Base-by-base conservation (phyloP, 371 early-diverging fungal species). In the Batkoa obscura region DNA sequence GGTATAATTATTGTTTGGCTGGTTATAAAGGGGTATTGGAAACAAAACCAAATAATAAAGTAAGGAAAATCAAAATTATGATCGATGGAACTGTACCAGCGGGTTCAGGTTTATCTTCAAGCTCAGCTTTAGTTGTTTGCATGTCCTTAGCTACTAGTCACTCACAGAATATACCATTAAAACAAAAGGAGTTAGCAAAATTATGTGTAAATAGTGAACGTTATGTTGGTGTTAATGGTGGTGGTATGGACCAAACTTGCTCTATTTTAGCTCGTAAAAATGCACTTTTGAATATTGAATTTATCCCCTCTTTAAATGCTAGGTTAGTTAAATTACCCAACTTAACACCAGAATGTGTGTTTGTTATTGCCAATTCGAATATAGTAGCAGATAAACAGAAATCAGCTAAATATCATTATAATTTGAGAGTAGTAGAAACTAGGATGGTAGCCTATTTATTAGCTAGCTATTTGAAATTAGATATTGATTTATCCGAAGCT, bases 361-460 rank as follows among this genome's bases (percentile, higher is more conserved):
- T 95, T 66, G 84, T 93, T 39, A 81, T 94, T 60, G 90, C 93
- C 53, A 84, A 95, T 68, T 84, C 92, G 0, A 67, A 88, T 46
- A 89, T 92, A 2, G 77, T 76, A 0, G 76, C 89, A 17, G 88
- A 95, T 62, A 95, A 95, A 69, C 79, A 80, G 50, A 81, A 81
- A 10, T 86, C 91, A 12, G 92, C 86, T 6, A 90, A 90, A 12
- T 76, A 73, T 12, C 75, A 86, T 67, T 95, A 94, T 65, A 95
- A 95, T 65, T 72, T 92, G 17, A 83, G 95, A 42, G 95, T 94
- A 0, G 88, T 90, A n/a, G 95, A 95, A 66, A 88, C 88, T 12
- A 80, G 84, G 43, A 70, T 89, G 34, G 88, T 80, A 15, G 81
- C 86, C n/a, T 68, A 77, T 30, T 70, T 83, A 53, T 68, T 88